phyloP scores from a whole-genome alignment of 345 rosid species.

The Gossypium sturtianum region DNA sequence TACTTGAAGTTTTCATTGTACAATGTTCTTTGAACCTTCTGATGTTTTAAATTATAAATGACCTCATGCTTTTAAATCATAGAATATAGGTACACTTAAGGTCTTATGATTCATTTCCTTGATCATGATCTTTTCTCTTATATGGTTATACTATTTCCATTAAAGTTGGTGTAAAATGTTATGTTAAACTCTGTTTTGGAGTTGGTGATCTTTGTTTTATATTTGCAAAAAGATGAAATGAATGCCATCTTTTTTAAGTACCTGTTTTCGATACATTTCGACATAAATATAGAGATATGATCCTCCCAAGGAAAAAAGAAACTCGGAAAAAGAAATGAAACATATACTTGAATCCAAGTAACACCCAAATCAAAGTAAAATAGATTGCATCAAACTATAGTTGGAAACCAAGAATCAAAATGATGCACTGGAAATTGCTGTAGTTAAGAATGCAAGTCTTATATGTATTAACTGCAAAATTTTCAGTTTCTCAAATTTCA shows the following conservation, averaged over 20 bases:
- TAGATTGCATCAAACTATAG: neutral
- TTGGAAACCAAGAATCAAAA: neutral
- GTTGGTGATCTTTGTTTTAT: neutral
- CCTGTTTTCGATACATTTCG: neutral
- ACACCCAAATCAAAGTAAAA: neutral
- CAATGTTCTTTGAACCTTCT: slow-evolving; percentile 76
- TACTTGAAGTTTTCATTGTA: slow-evolving; percentile 65
- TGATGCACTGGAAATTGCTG: neutral
- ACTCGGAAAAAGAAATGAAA: too few species aligned
- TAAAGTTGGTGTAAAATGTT: neutral
- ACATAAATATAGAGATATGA: too few species aligned
- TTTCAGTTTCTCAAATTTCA: slow-evolving; percentile 15
- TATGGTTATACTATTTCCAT: neutral
- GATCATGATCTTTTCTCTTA: neutral
- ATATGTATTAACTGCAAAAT: neutral
- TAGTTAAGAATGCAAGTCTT: neutral
- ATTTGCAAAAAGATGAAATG: neutral
- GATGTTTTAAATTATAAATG: slow-evolving; percentile 52
- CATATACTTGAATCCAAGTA: neutral
- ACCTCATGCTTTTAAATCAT: neutral
- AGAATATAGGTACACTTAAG: neutral
- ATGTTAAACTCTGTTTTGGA: neutral
- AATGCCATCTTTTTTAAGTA: neutral
- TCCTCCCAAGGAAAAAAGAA: too few species aligned
- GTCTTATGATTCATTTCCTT: slow-evolving; percentile 11